A percentile compares a stretch with the other conserved stretches of the same genome.
Conservation (phyloP, 371 early-diverging fungal genomes). For the Mortierella sp. region DNA sequence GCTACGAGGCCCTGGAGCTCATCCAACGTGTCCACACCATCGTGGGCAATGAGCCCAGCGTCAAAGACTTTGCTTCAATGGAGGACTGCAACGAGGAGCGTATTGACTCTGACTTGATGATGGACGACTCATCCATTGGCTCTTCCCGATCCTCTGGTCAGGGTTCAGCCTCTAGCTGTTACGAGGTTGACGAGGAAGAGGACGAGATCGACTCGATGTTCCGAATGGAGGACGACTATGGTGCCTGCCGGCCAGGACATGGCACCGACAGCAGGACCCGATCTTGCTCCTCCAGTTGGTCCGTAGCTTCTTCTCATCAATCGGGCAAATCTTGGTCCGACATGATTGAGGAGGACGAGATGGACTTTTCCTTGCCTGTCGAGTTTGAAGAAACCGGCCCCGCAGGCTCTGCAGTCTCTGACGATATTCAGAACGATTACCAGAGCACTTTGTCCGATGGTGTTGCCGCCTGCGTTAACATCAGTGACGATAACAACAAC, state of each 20-base stretch:
- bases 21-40: constrained; percentile 40
- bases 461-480: background rate
- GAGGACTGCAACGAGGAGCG: constrained; percentile 34
- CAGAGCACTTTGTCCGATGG: background rate
- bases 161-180: constrained; percentile 20
- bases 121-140: constrained; percentile 26
- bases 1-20: constrained; percentile 58
- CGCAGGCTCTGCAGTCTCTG: background rate
- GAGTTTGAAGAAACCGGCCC: constrained; percentile 44
- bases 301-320: constrained; percentile 28
- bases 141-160: constrained; percentile 28
- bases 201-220: constrained; percentile 51
- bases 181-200: constrained; percentile 14
- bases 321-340: constrained; percentile 56
- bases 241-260: constrained; percentile 19
- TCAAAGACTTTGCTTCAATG: constrained; percentile 19
- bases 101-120: constrained; percentile 25
- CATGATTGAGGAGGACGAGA: constrained; percentile 56
- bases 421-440: background rate
- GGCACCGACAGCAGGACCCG: constrained; percentile 3
- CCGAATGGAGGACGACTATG: constrained; percentile 51
- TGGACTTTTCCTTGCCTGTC: constrained; percentile 56
- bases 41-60: constrained; percentile 20
- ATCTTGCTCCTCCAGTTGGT: constrained; percentile 49
- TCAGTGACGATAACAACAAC: background rate